Evolutionary conservation across 2,329 filamentous ascomycete species (phyloP).

Genomic region (Aspergillus fischeri): DNA sequence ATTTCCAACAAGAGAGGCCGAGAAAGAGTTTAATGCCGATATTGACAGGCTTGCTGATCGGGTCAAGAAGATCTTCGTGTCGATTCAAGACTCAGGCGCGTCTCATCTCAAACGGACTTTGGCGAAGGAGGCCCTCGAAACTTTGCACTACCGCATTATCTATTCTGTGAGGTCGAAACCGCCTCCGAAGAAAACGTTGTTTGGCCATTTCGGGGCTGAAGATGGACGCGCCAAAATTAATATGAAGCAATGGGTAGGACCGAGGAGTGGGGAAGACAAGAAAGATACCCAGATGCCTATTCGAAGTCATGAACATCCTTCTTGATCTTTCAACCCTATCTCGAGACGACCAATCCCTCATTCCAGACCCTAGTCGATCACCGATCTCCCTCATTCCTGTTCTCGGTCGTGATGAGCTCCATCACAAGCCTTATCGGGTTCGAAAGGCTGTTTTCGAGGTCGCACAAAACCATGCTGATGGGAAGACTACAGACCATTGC

Average conservation of each 20-base stretch:
- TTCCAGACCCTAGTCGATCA: background rate
- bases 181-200: constrained; percentile 47
- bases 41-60: constrained; percentile 63
- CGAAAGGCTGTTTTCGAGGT: no score
- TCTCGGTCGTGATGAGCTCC: no score
- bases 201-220: constrained; percentile 22
- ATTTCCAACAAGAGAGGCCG: constrained; percentile 30
- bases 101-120: constrained; percentile 68
- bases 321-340: background rate
- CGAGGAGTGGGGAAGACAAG: background rate
- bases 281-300: background rate
- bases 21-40: constrained; percentile 61
- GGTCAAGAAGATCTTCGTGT: constrained; percentile 54
- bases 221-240: constrained; percentile 2
- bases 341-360: background rate
- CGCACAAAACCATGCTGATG: background rate
- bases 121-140: constrained; percentile 71
- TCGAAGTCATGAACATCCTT: background rate
- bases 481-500: background rate
- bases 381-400: background rate
- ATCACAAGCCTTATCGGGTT: no score
- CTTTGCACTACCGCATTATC: constrained; percentile 67
- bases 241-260: no score
- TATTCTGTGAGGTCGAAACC: constrained; percentile 66
- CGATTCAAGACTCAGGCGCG: constrained; percentile 71